These are phyloP conservation scores for Mollisiaceae sp. DNA, from an alignment of 2,329 filamentous ascomycete genomes.

Conservation along the genomic window DNA sequence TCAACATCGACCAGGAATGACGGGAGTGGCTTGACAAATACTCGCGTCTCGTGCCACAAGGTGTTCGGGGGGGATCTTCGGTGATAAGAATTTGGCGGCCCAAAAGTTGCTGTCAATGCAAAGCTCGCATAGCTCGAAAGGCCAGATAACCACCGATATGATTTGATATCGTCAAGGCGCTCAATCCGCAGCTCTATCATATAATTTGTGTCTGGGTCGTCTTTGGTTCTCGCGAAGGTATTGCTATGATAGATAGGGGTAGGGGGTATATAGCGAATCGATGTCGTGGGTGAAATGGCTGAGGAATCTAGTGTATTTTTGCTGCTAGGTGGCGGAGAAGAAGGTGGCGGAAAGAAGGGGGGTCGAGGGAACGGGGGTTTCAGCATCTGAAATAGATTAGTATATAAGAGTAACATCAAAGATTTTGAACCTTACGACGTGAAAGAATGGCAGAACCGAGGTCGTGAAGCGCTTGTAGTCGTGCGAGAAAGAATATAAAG, in stretches of 20 bases:
- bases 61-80: conserved; percentile 34
- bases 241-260: conserved; percentile 15
- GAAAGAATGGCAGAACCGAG: too few relatives aligned
- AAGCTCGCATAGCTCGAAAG: conserved; percentile 25
- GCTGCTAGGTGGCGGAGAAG: conserved; percentile 4
- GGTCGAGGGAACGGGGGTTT: conserved; percentile 21
- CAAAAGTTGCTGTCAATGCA: conserved; percentile 43
- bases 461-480: too few relatives aligned
- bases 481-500: too few relatives aligned
- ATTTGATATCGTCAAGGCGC: conserved; percentile 18
- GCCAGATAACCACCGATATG: conserved; percentile 25
- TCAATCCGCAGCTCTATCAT: conserved; percentile 17
- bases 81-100: conserved; percentile 43
- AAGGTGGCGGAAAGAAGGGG: conserved; percentile 8
- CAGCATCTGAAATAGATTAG: too few relatives aligned
- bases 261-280: conserved; percentile 21
- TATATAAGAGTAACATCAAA: too few relatives aligned
- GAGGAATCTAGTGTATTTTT: too few relatives aligned
- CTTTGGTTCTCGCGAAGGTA: conserved; percentile 19
- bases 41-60: conserved; percentile 40
- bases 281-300: conserved; percentile 8
- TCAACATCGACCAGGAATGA: conserved; percentile 38
- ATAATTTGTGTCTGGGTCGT: conserved; percentile 21
- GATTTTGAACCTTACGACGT: too few relatives aligned
- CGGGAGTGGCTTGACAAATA: conserved; percentile 44